Percentiles rank a stretch among this genome's conserved stretches.
These are phyloP conservation scores for Pichia terricola DNA, from an alignment of 1,139 yeast genomes.

Conservation along the genomic window DNA sequence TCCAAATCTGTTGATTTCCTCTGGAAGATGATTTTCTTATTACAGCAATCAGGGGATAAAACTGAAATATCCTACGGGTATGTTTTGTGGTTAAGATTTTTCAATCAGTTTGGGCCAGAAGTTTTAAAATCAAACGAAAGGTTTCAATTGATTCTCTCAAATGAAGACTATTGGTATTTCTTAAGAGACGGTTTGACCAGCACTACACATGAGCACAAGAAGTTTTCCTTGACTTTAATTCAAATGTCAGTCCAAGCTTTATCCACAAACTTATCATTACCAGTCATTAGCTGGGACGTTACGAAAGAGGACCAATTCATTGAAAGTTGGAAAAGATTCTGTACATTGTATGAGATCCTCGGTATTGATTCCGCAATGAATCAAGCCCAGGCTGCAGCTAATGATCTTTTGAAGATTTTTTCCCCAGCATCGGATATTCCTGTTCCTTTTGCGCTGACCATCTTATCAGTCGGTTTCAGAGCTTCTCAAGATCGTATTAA, in stretches of 20 bases:
- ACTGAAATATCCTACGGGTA: constrained; percentile 36
- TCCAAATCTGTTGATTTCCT: constrained; percentile 23
- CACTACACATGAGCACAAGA: constrained; percentile 58
- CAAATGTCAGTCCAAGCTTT: constrained; percentile 49
- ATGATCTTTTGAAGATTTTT: constrained; percentile 51
- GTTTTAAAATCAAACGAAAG: constrained; percentile 15
- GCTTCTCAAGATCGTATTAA: constrained; percentile 79
- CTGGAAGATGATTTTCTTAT: constrained; percentile 38
- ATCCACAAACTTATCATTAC: constrained; percentile 30
- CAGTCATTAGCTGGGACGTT: constrained; percentile 40
- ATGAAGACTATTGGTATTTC: constrained; percentile 46
- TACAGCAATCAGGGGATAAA: constrained; percentile 27
- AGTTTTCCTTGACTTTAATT: constrained; percentile 60
- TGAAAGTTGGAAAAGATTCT: constrained; percentile 61
- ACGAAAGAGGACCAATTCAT: constrained; percentile 26
- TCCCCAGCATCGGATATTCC: constrained; percentile 45
- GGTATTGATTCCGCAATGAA: constrained; percentile 82
- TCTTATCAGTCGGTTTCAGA: constrained; percentile 65
- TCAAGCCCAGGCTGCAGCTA: constrained; percentile 72
- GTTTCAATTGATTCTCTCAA: constrained; percentile 30
- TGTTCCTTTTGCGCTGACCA: constrained; percentile 59
- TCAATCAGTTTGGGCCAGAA: constrained; percentile 24
- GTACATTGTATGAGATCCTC: constrained; percentile 68
- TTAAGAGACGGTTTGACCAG: constrained; percentile 52
- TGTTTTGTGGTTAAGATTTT: constrained; percentile 47